Evolutionary conservation across 768 basidiomycete species (phyloP), one percentile per base, ranked within the genome.

Genomic region (Leccinum incarnatum): DNA sequence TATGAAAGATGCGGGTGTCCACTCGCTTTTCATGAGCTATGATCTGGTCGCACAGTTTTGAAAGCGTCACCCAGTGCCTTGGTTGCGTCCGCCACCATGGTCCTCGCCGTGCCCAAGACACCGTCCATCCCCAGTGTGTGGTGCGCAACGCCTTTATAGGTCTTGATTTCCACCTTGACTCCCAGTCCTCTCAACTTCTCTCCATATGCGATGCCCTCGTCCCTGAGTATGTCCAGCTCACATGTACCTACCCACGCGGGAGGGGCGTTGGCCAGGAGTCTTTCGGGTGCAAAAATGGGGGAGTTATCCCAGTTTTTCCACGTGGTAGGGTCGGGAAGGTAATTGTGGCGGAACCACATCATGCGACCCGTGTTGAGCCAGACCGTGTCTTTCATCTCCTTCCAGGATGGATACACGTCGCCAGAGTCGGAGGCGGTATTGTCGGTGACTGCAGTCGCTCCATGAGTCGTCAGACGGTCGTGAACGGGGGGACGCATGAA

Each of bases 61-160:
- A 68, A 70, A 1, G 61, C 63, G 34, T 65, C 54, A 47, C 66
- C 57, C 32, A 70, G 34, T 32, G 61, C 58, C 29, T 62, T 63
- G 29, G 64, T 66, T 14, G 69, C 62, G 21, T 70, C 69, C 6
- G 59, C 53, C 14, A 68, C 58, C 60, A 63, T 62, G 21, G 48
- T 57, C 51, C 51, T 68, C 21, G 57, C 56, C 4, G 57, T 49
- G 5, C 51, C 34, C n/a, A 69, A 27, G 21, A 60, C 59, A 10
- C 85, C 85, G 58, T 88, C 86, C 84, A 88, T 86, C 2, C 83
- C 83, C 81, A 89, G 82, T 40, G 86, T 80, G 0, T 85, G 85
- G 73, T 89, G 87, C n/a, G 87, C 84, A 5, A 52, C 68, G 11
- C 81, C 78, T 61, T 81, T 78, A 67, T 89, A 89, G 4, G 82